A percentile compares a stretch with the other conserved stretches of the same genome.
Evolutionary conservation across 345 rosid species (phyloP).

Genomic region (Eucalyptus tenuipes): DNA sequence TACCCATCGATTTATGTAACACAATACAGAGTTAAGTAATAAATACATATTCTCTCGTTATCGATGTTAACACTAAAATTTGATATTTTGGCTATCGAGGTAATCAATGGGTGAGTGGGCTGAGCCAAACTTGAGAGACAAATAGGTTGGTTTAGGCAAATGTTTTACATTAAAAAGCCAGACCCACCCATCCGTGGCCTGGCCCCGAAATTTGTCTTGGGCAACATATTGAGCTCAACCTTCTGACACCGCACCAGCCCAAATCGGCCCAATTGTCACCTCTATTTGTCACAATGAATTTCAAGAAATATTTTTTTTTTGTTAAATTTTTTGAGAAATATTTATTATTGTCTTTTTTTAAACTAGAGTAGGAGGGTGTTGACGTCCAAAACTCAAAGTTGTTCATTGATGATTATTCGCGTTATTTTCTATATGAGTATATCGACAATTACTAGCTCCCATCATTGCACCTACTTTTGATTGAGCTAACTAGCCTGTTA

Average conservation of each 20-base stretch:
- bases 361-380: background rate
- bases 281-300: background rate
- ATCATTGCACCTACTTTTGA: background rate
- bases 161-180: background rate
- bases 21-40: background rate
- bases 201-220: background rate
- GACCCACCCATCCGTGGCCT: background rate
- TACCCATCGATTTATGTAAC: background rate
- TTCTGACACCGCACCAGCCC: background rate
- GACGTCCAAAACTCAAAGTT: background rate
- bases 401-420: background rate
- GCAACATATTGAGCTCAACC: background rate
- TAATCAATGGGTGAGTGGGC: background rate
- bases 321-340: no score
- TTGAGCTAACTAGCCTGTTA: background rate
- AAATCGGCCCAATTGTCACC: background rate
- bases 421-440: background rate
- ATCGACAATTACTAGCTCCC: background rate
- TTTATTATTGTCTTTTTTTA: background rate
- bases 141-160: background rate
- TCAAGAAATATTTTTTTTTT: background rate
- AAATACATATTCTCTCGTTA: background rate
- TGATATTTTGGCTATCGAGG: background rate
- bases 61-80: background rate
- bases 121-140: background rate